Evolutionary conservation across 2,329 filamentous ascomycete genomes (phyloP), one percentile per base, ranked within the genome.

Genomic region (Annulohypoxylon truncatum): DNA sequence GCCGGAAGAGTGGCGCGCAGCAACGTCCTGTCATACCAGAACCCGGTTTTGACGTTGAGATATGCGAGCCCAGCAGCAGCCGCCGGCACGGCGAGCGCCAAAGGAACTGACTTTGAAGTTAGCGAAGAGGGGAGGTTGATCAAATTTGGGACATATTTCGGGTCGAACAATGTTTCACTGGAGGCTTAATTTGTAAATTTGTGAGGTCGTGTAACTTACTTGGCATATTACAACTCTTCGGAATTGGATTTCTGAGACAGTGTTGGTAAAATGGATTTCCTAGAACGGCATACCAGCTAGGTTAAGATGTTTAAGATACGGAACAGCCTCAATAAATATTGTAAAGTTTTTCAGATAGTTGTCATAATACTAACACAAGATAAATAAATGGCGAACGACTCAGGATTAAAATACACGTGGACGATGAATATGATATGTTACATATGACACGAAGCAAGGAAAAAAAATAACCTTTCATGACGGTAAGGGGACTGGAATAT

Each of bases 41-140:
- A 72, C 5, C 86, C 84, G 63, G 84, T 85, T 76, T 87, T 89
- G 42, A 91, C 93, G 75, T 96, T 93, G 71, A 95, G 78, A 77
- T 96, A 97, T 29, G 92, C 91, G n/a, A 91, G 81, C 3, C 85
- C 84, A 3, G 91, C 90, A 28, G 85, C 84, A 46, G 87, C 85
- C 13, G 90, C 90, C 15, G 91, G 88, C 26, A 85, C 81, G 5
- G 87, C 82, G 51, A 88, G 67, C 20, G 81, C 77, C 20, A 89
- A 77, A 46, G 87, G 85, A 42, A 87, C 84, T 87, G 62, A 7
- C 28, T 24, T 4, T 13, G 52, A 29, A 9, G 18, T 64, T 56
- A 67, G 61, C 31, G 20, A 44, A 12, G 7, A n/a, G 35, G 20
- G 7, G 2, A 29, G 20, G 24, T 18, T 6, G 8, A 57, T 35